phyloP scores from a whole-genome alignment of 129 eudicot genomes.

The Flaveria trinervia region DNA sequence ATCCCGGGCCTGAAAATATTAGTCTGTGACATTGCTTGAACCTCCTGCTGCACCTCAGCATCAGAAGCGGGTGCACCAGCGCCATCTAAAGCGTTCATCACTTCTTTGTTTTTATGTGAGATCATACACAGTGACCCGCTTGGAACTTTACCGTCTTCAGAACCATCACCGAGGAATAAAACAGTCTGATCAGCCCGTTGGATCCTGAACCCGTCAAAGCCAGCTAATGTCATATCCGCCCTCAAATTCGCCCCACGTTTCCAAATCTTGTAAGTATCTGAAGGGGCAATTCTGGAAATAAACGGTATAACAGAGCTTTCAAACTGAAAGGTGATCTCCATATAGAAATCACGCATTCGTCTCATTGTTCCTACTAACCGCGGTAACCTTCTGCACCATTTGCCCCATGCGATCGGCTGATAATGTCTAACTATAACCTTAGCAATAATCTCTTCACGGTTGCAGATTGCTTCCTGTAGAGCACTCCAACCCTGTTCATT shows the following conservation, averaged over 20 bases:
- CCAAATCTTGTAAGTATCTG: conserved; percentile 90
- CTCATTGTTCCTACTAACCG: conserved; percentile 69
- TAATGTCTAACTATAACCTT: conserved; percentile 73
- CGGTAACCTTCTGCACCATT: conserved; percentile 90
- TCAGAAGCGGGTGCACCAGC: conserved; percentile 84
- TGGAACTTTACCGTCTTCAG: conserved; percentile 74
- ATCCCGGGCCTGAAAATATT: conserved; percentile 86
- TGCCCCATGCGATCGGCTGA: conserved; percentile 90
- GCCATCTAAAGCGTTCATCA: conserved; percentile 83
- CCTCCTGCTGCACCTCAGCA: conserved; percentile 82
- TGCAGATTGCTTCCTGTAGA: conserved; percentile 82
- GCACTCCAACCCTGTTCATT: conserved; percentile 96
- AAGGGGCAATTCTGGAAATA: conserved; percentile 80
- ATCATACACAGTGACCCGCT: conserved; percentile 77
- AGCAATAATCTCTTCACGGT: conserved; percentile 67
- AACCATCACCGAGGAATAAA: conserved; percentile 85
- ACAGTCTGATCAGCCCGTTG: conserved; percentile 88
- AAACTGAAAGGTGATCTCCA: conserved; percentile 86
- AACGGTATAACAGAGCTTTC: conserved; percentile 96
- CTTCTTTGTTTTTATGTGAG: conserved; percentile 77
- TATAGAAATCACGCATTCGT: conserved; percentile 88
- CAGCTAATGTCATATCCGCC: conserved; percentile 93
- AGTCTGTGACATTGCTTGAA: conserved; percentile 78
- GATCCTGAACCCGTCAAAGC: conserved; percentile 80
- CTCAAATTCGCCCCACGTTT: conserved; percentile 83